Evolutionary conservation across 192 early-diverging fungal genomes (phyloP).

Genomic region (Coemansia pectinata): DNA sequence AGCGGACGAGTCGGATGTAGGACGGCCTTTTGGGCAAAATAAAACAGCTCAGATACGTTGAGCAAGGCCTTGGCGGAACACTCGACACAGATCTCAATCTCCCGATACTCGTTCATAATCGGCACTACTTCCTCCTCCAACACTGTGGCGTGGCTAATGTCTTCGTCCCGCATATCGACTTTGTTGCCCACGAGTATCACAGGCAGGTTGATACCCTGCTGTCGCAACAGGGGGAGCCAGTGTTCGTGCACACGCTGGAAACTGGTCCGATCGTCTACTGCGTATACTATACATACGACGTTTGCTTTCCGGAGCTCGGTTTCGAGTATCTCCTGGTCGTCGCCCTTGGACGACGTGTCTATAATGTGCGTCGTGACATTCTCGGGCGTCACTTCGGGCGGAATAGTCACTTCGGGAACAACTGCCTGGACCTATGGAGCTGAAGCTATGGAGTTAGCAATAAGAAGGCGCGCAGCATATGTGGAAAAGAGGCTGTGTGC

Average conservation of each 20-base stretch:
- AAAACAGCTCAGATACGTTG: constrained; percentile 99
- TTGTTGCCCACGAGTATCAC: constrained; percentile 73
- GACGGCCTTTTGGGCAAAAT: constrained; percentile 99
- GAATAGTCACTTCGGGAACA: constrained; percentile 99
- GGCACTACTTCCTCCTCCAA: constrained; percentile 94
- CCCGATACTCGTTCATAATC: constrained; percentile 99
- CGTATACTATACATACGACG: constrained; percentile 98
- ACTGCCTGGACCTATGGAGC: constrained; percentile 73
- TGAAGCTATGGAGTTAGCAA: not conserved
- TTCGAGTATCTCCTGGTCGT: constrained; percentile 87
- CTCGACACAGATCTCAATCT: constrained; percentile 98
- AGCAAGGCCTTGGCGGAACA: constrained; percentile 95
- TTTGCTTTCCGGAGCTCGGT: constrained; percentile 95
- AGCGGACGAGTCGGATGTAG: constrained; percentile 95
- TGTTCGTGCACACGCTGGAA: constrained; percentile 82
- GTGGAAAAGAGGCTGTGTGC: constrained; percentile 10
- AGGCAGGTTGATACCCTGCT: constrained; percentile 91
- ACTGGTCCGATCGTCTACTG: constrained; percentile 80
- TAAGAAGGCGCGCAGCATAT: not conserved
- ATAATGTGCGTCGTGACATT: constrained; percentile 97
- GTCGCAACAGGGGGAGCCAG: constrained; percentile 94
- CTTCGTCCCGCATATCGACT: constrained; percentile 60
- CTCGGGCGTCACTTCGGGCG: constrained; percentile 95
- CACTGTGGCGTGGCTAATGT: constrained; percentile 76
- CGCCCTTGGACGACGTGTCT: constrained; percentile 86